Evolutionary conservation across 352 stramenopile genomes (phyloP), one percentile per base, ranked within the genome.

Genomic region (Pythium rishiriense): DNA sequence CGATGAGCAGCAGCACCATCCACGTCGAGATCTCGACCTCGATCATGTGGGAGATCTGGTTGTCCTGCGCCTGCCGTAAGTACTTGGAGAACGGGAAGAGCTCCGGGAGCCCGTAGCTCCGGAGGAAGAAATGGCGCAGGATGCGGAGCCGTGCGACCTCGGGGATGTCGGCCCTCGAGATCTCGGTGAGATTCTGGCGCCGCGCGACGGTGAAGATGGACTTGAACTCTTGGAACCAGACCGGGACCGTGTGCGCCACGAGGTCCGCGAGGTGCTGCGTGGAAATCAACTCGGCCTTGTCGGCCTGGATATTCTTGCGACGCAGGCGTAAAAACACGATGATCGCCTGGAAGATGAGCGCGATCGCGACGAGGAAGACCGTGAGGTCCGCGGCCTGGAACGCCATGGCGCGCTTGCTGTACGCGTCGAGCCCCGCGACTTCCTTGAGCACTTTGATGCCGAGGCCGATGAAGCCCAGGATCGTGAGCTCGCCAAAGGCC

Each of bases 31-130:
- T 74, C 37, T 90, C 64, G 6, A 93, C 81, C 22, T 93, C 82
- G 39, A 93, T 88, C 74, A 93, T 84, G 61, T 93, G 75, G 17
- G 74, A 86, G 56, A 93, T 90, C 61, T 93, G 80, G 64, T 82
- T 89, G 15, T 87, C 82, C 68, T 91, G 84, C 4, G 79, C 81
- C 10, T 86, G 78, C 48, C 78, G 74, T 9, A 93, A 45, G 62
- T 93, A 93, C 65, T 93, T 93, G 61, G 77, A 77, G 61, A 89
- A 93, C 11, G 84, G 80, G 25, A 73, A 73, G 12, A 69, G 41
- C 39, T 73, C 60, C 1, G 66, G 60, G 3, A 73, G 66, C 3
- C 58, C 58, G 26, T 69, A 69, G 42, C 17, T 56, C 24, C 29
- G 25, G 21, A 73, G 51, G 53, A 73, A 73, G 15, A 48, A 66